phyloP scores from a whole-genome alignment of 2,329 filamentous ascomycete species.

The Hypoxylon sp. region DNA sequence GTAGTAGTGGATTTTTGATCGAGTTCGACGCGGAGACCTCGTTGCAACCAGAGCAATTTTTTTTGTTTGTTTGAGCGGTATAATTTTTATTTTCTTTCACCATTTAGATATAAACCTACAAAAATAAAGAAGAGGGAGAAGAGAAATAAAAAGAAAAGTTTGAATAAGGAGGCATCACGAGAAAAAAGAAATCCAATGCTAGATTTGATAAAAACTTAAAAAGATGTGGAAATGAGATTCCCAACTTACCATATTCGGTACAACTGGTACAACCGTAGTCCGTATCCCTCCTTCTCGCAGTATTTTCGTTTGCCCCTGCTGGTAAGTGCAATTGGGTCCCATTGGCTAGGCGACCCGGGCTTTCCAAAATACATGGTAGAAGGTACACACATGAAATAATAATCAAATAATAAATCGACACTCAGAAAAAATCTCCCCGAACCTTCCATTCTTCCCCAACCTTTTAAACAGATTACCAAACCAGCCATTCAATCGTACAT shows the following conservation, averaged over 20 bases:
- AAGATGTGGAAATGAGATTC: conserved; percentile 21
- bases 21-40: conserved; percentile 25
- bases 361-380: conserved; percentile 28
- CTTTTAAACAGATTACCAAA: conserved; percentile 43
- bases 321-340: conserved; percentile 33
- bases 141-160: conserved; percentile 24
- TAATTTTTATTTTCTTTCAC: conserved; percentile 21
- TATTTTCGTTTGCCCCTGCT: conserved; percentile 37
- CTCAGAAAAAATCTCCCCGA: conserved; percentile 39
- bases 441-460: conserved; percentile 46
- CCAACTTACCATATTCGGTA: conserved; percentile 35
- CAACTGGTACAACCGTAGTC: conserved; percentile 31
- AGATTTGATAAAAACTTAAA: conserved; percentile 23
- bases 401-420: conserved; percentile 41
- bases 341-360: conserved; percentile 38
- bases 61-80: conserved; percentile 22
- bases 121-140: conserved; percentile 33
- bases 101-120: conserved; percentile 5
- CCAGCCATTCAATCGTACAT: conserved; percentile 45
- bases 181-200: conserved; percentile 27
- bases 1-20: conserved; percentile 24
- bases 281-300: conserved; percentile 31
- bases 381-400: conserved; percentile 37
- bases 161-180: conserved; percentile 27
- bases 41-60: conserved; percentile 5